Evolutionary conservation across 2,329 filamentous ascomycete species (phyloP).

Genomic region (Trichoderma polysporum): DNA sequence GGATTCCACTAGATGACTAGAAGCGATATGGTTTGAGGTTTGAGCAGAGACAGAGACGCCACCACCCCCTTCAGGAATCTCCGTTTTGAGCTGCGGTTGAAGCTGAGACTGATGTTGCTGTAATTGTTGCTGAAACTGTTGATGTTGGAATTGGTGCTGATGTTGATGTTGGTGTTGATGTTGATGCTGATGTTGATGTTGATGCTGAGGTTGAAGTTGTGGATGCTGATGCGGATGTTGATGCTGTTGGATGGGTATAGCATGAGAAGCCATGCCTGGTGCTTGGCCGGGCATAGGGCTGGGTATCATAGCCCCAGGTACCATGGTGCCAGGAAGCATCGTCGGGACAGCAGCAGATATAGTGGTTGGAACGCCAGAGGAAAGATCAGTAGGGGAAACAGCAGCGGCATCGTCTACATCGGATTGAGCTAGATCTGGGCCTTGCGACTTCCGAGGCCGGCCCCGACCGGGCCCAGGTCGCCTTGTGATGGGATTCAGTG

Average conservation of each 20-base stretch:
- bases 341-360: slow-evolving; percentile 2
- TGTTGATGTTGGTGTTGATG: neutral
- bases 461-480: slow-evolving; percentile 59
- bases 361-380: slow-evolving; percentile 1
- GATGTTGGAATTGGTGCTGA: slow-evolving; percentile 4
- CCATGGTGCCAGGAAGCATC: neutral
- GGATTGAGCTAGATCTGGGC: slow-evolving; percentile 18
- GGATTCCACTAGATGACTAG: slow-evolving; percentile 11
- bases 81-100: neutral
- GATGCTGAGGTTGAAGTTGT: neutral
- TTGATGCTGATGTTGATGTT: neutral
- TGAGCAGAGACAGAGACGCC: neutral
- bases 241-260: slow-evolving; percentile 17
- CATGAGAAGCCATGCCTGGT: slow-evolving; percentile 11
- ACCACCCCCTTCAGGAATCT: slow-evolving; percentile 9
- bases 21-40: slow-evolving; percentile 5
- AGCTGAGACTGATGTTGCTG: slow-evolving; percentile 5
- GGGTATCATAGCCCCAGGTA: neutral
- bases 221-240: slow-evolving; percentile 19
- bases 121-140: neutral
- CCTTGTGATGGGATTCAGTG: slow-evolving; percentile 58
- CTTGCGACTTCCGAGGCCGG: slow-evolving; percentile 46
- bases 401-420: neutral
- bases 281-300: neutral
- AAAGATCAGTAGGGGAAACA: neutral